Base-by-base conservation (phyloP, 1,284 basidiomycete genomes). In the Lignosus rhinocerotis region DNA sequence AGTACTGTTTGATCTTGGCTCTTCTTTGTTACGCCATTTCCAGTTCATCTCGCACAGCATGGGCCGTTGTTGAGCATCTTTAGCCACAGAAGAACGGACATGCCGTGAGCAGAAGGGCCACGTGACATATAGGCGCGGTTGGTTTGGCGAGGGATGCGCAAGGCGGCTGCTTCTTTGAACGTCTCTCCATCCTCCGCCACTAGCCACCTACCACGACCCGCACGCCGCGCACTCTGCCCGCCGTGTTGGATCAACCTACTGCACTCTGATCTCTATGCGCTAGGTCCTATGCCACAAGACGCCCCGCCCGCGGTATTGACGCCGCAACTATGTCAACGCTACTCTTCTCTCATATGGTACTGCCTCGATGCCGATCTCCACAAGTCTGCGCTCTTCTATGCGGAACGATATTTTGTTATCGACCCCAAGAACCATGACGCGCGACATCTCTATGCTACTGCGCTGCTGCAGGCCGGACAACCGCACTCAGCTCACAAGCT, bases 371-470 rank as follows among this genome's bases (percentile, higher is more conserved):
- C 84, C 55, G 87, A 88, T 68, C 83, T 93, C 45, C 78, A 82
- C 66, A 84, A 83, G 72, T 86, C 90, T 45, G 90, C 91, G 44
- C 80, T 89, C 42, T 93, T 93, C 76, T 91, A 91, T 73, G 90
- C 90, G 42, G 90, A 93, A 73, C 78, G 90, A 64, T 91, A 90
- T 72, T 90, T 80, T 70, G 81, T 84, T 43, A 74, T 87, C 68
- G 83, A 88, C 72, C 77, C 78, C 64, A 73, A 75, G 41, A 87
- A 87, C 70, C 93, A 94, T 71, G 91, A 93, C 72, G 85, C 90
- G 64, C 83, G 90, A 55, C 93, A 95, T 76, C 80, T 94, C 33
- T 92, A 93, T 76, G 90, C 92, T 62, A 86, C 84, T 44, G 83
- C 88, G 42, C 83, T 94, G 56, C 80, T 96, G 47, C 84, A 82